Conservation (phyloP, 2,329 filamentous ascomycete genomes). For the Penicillium sp. region DNA sequence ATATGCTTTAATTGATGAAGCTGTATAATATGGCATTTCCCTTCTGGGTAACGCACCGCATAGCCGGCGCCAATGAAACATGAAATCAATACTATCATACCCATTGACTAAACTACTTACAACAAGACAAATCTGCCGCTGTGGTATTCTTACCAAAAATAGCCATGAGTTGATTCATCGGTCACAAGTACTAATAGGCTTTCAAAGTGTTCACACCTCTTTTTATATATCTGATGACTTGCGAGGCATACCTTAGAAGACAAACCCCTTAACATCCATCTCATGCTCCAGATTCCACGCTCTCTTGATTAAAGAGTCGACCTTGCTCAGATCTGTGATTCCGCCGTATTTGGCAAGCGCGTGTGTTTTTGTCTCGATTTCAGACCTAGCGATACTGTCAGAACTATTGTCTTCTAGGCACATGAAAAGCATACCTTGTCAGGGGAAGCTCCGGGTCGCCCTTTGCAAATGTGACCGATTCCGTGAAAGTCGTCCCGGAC, state of each 20-base stretch:
- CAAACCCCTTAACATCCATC: conserved; percentile 18
- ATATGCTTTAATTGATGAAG: conserved; percentile 23
- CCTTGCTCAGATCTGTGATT: conserved; percentile 15
- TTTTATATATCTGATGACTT: not conserved
- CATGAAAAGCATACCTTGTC: conserved; percentile 21
- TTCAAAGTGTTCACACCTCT: too few relatives aligned
- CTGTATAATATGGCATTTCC: conserved; percentile 23
- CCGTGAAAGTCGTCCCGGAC: conserved; percentile 19
- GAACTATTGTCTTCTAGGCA: too few relatives aligned
- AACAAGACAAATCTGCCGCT: not conserved
- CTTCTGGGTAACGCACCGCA: conserved; percentile 1
- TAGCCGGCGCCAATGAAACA: not conserved
- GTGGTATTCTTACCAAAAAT: not conserved
- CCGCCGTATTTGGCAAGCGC: conserved; percentile 25
- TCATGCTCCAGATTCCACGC: conserved; percentile 25
- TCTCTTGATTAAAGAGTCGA: conserved; percentile 19
- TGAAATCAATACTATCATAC: not conserved
- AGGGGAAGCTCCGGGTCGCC: conserved; percentile 30
- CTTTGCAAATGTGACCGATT: conserved; percentile 28
- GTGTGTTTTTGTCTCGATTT: conserved; percentile 22
- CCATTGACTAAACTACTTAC: not conserved
- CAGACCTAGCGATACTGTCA: conserved; percentile 9
- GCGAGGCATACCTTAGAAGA: conserved; percentile 6
- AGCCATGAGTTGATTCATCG: not conserved
- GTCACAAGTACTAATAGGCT: not conserved